phyloP scores from a whole-genome alignment of 805 yeast genomes.

The Maudiozyma bulderi region DNA sequence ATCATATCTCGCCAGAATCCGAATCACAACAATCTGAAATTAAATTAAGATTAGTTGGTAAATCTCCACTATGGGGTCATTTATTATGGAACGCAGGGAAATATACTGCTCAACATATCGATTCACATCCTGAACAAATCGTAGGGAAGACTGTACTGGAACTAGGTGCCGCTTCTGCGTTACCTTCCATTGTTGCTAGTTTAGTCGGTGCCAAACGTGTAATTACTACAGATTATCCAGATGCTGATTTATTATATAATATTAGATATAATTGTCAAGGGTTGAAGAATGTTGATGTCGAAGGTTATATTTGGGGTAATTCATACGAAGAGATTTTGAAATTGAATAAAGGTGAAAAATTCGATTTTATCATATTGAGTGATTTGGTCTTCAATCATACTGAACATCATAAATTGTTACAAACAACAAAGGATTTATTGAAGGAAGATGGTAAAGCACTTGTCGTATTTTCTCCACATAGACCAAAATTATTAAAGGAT shows the following conservation, averaged over 20 bases:
- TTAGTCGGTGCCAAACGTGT: slow-evolving; percentile 61
- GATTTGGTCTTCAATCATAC: slow-evolving; percentile 91
- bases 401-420: slow-evolving; percentile 68
- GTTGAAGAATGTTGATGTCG: slow-evolving; percentile 38
- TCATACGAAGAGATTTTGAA: slow-evolving; percentile 33
- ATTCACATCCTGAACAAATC: slow-evolving; percentile 47
- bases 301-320: slow-evolving; percentile 69
- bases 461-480: slow-evolving; percentile 91
- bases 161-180: slow-evolving; percentile 91
- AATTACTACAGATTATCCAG: slow-evolving; percentile 90
- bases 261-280: slow-evolving; percentile 59
- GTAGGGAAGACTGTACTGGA: slow-evolving; percentile 64
- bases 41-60: slow-evolving; percentile 66
- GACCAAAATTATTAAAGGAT: slow-evolving; percentile 60
- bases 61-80: slow-evolving; percentile 95
- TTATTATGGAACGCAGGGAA: slow-evolving; percentile 90
- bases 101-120: slow-evolving; percentile 75
- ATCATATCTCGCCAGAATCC: slow-evolving; percentile 21
- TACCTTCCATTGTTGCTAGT: slow-evolving; percentile 74
- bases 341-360: slow-evolving; percentile 33
- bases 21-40: slow-evolving; percentile 38
- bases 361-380: slow-evolving; percentile 73
- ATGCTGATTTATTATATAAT: slow-evolving; percentile 67
- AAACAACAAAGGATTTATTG: slow-evolving; percentile 49
- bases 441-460: slow-evolving; percentile 54